These are phyloP conservation scores for Drechslerella stenobrocha DNA, from an alignment of 2,329 filamentous ascomycete species.

Conservation along the genomic window DNA sequence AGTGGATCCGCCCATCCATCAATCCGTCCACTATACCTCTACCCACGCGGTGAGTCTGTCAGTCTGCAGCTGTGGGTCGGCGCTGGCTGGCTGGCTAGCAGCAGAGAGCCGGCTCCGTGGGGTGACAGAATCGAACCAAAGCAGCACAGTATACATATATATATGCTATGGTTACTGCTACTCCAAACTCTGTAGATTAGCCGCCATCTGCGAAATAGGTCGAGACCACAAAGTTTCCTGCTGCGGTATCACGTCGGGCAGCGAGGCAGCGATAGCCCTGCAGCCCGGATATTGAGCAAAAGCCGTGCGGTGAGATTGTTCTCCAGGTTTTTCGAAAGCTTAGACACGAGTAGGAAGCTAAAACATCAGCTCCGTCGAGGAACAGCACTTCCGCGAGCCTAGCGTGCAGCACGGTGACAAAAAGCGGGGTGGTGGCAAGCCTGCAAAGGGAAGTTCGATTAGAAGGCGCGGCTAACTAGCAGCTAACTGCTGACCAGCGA, in stretches of 20 bases:
- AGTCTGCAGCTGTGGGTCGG: background rate
- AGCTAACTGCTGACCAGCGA: background rate
- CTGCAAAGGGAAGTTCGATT: background rate
- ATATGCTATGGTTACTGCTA: no score
- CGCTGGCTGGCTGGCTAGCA: background rate
- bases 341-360: background rate
- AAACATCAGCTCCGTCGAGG: no score
- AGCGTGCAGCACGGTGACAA: slow-evolving; percentile 3
- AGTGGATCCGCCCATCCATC: background rate
- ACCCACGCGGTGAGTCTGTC: background rate
- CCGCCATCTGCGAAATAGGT: slow-evolving; percentile 25
- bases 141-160: no score
- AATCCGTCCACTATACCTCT: background rate
- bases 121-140: background rate
- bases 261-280: slow-evolving; percentile 2
- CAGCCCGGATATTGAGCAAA: slow-evolving; percentile 2
- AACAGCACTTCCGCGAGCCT: background rate
- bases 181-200: no score
- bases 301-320: background rate
- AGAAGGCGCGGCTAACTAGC: no score
- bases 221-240: slow-evolving; percentile 33
- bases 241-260: slow-evolving; percentile 18
- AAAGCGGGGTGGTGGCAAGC: background rate
- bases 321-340: background rate
- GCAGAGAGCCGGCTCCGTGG: background rate